Percentiles rank a stretch among this genome's conserved stretches.
Evolutionary conservation across 2,329 filamentous ascomycete species (phyloP).

Genomic region (Aspergillus ruber): DNA sequence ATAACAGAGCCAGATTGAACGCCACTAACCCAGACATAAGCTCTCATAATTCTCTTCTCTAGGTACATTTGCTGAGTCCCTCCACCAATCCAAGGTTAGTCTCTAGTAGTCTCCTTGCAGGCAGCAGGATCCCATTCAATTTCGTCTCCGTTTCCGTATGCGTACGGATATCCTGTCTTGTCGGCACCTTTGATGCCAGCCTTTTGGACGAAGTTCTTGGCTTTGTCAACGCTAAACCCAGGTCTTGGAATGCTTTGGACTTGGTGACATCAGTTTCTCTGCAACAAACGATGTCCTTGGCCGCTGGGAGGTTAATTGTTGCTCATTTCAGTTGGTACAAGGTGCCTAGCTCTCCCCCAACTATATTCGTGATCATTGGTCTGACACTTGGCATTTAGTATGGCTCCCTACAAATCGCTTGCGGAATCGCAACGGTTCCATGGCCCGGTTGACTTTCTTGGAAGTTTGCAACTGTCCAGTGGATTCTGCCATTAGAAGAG

Average conservation of each 20-base stretch:
- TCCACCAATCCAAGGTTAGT: background rate
- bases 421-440: background rate
- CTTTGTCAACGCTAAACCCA: too few species aligned
- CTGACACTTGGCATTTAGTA: background rate
- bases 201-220: too few species aligned
- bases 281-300: too few species aligned
- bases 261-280: too few species aligned
- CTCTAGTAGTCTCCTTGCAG: too few species aligned
- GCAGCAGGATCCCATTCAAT: too few species aligned
- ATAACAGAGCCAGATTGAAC: background rate
- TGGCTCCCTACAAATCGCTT: background rate
- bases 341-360: background rate
- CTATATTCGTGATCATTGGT: background rate
- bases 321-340: too few species aligned
- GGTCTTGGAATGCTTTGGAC: too few species aligned
- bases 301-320: too few species aligned
- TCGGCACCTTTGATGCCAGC: too few species aligned
- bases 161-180: too few species aligned
- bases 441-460: background rate
- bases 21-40: background rate
- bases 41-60: background rate
- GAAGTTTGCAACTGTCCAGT: background rate
- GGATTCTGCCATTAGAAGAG: background rate
- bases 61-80: background rate
- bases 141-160: too few species aligned